Percentiles rank a stretch among this genome's conserved stretches.
Evolutionary conservation across 805 yeast species (phyloP).

Genomic region (Metschnikowia koreensis): DNA sequence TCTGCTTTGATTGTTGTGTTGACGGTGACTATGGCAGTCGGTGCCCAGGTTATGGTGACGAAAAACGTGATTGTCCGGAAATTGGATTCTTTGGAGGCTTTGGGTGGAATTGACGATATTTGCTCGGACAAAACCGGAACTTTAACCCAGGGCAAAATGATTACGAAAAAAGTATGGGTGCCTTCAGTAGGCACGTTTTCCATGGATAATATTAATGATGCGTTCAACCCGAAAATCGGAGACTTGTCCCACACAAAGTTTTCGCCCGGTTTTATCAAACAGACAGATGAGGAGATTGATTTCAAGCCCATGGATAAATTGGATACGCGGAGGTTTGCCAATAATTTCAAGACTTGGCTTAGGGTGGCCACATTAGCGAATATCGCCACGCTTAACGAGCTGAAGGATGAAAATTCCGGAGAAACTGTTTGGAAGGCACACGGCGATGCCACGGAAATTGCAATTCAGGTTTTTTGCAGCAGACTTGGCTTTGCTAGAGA

Average conservation of each 20-base stretch:
- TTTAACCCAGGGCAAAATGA: slow-evolving; percentile 76
- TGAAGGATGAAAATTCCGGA: slow-evolving; percentile 39
- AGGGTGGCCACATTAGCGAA: slow-evolving; percentile 74
- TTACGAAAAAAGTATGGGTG: slow-evolving; percentile 64
- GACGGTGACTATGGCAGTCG: slow-evolving; percentile 81
- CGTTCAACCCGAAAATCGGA: slow-evolving; percentile 65
- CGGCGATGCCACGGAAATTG: slow-evolving; percentile 22
- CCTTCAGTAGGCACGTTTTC: slow-evolving; percentile 59
- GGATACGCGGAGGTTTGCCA: slow-evolving; percentile 19
- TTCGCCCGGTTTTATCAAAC: slow-evolving; percentile 37
- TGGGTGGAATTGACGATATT: slow-evolving; percentile 78
- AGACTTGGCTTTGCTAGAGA: slow-evolving; percentile 22
- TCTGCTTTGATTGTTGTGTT: slow-evolving; percentile 76
- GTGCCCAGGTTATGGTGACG: slow-evolving; percentile 68
- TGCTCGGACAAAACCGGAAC: slow-evolving; percentile 87
- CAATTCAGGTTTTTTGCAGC: slow-evolving; percentile 21
- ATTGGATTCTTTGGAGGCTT: slow-evolving; percentile 72
- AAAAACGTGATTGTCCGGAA: slow-evolving; percentile 73
- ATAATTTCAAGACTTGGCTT: slow-evolving; percentile 51
- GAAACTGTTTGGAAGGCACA: slow-evolving; percentile 27
- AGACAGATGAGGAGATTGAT: slow-evolving; percentile 37
- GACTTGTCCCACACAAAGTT: slow-evolving; percentile 33
- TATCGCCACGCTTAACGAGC: slow-evolving; percentile 61
- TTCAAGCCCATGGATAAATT: slow-evolving; percentile 22
- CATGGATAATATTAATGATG: slow-evolving; percentile 53